A percentile compares a stretch with the other conserved stretches of the same genome.
Conservation (phyloP, 306 rosid genomes). For the Glycine soja region DNA sequence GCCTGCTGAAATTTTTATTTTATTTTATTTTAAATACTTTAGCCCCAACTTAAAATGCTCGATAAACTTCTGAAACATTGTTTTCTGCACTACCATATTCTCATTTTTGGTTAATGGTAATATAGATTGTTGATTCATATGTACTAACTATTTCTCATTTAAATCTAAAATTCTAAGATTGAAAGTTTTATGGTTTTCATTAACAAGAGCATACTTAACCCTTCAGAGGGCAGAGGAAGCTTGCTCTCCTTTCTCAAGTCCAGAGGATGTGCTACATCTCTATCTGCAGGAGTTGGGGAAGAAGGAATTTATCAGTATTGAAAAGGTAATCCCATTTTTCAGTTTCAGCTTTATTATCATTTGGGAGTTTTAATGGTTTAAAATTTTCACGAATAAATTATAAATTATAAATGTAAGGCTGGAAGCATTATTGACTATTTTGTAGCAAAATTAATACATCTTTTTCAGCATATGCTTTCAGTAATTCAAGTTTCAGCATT, state of each 20-base stretch:
- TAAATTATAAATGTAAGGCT: conserved; percentile 27
- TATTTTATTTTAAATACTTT: conserved; percentile 30
- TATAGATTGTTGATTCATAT: neutral
- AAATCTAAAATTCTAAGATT: conserved; percentile 34
- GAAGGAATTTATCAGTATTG: conserved; percentile 81
- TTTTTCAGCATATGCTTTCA: neutral
- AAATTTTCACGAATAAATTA: conserved; percentile 4
- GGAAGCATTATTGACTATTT: conserved; percentile 38
- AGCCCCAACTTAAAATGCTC: conserved; percentile 9
- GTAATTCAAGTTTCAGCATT: neutral
- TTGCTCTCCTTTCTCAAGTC: conserved; percentile 81
- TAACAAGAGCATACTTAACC: conserved; percentile 47
- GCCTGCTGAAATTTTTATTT: neutral
- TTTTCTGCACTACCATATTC: conserved; percentile 33
- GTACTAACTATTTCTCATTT: conserved; percentile 20
- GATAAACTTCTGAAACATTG: conserved; percentile 32
- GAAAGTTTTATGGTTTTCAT: conserved; percentile 36
- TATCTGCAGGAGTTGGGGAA: conserved; percentile 93
- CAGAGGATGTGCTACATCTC: conserved; percentile 90
- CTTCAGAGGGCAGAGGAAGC: conserved; percentile 96
- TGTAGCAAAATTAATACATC: conserved; percentile 15
- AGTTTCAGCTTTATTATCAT: conserved; percentile 46
- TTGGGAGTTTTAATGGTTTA: conserved; percentile 19
- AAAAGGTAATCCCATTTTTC: conserved; percentile 66
- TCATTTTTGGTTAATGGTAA: conserved; percentile 18